Base-by-base conservation (phyloP, 371 early-diverging fungal species). In the Actinomortierella wolfii region DNA sequence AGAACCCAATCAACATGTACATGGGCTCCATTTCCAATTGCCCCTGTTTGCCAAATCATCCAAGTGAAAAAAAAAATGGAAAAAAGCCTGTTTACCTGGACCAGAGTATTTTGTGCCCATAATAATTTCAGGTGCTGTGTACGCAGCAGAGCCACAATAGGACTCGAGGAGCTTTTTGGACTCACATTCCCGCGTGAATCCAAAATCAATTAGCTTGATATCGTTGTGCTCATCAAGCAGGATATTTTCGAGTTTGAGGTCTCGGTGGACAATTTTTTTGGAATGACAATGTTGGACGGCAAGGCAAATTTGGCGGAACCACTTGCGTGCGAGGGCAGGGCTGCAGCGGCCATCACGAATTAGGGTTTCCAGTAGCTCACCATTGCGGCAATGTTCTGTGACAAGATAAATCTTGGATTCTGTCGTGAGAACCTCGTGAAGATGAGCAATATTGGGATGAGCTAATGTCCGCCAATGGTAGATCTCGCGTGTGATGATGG, bases 181-280 rank as follows among this genome's bases (percentile, higher is more conserved):
- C 28, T 90, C 88, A 28, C 82, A 83, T 51, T 86, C 84, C 13
- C 90, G 80, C n/a, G 93, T 92, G 80, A 95, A 94, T 20, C 96
- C 96, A 82, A 95, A 94, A 78, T 95, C 96, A 51, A 89, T 89
- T 43, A 95, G 78, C 69, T 94, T 95, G 65, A 90, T 83, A 54
- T 88, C 83, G 61, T 88, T 77, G 51, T 92, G 81, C 28, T 82
- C 74, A 62, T 89, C 92, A 45, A 94, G 77, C 40, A 94, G 70
- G 46, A 94, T 87, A 74, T 94, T 94, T 73, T 94, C 93, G 24
- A 94, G 81, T 67, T 94, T 94, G 57, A 94, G 80, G 76, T 94
- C 94, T 48, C 95, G 79, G 64, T 94, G 94, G 34, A 92, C 90
- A 64, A 94, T 86, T 58, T 86, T 83, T 59, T 82, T 86, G 17